Evolutionary conservation across 1,139 yeast species (phyloP), one percentile per base, ranked within the genome.

Genomic region (Zhuliangozyma parablackwelliae): DNA sequence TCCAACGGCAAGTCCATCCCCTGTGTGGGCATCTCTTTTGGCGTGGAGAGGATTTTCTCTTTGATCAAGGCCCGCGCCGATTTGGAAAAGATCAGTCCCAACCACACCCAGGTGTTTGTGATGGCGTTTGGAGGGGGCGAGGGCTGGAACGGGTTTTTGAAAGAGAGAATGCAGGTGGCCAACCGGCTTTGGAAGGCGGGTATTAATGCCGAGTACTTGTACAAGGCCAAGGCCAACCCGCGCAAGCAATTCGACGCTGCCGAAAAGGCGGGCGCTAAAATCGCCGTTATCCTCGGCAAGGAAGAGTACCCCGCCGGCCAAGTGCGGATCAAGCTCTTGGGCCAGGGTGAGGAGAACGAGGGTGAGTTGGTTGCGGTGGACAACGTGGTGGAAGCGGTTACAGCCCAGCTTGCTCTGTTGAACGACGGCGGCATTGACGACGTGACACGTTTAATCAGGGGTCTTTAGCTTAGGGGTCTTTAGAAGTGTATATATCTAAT

Each of bases 71-170:
- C 88, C 39, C 78, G 95, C 57, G 66, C 82, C 32, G 75, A 80
- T 45, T 71, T 78, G 45, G 70, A 69, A 21, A 65, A 65, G 45
- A 73, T 89, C 43, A 78, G 92, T 50, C 80, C 97, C 27, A 76
- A 90, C 29, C 81, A 90, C 35, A 92, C 97, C 10, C 95, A 92
- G 60, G 97, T 86, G 12, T 92, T 74, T 56, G 84, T 92, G 37
- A 90, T 92, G 97, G 97, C 97, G 1, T 89, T 92, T 56, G 98
- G 98, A 49, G 97, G 97, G 50, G 97, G 97, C 54, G 88, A 86
- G 52, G 92, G 83, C 44, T 90, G 97, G 96, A 80, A 75, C 44
- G 97, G 97, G 9, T 86, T 86, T 68, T 69, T 92, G 52, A 78
- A 81, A 45, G 97, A 92, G 66, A 82, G 98, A 68, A 88, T 92